Percentiles rank a stretch among this genome's conserved stretches.
These are phyloP conservation scores for Monilinia vaccinii-corymbosi DNA, from an alignment of 2,329 filamentous ascomycete genomes.

Conservation along the genomic window DNA sequence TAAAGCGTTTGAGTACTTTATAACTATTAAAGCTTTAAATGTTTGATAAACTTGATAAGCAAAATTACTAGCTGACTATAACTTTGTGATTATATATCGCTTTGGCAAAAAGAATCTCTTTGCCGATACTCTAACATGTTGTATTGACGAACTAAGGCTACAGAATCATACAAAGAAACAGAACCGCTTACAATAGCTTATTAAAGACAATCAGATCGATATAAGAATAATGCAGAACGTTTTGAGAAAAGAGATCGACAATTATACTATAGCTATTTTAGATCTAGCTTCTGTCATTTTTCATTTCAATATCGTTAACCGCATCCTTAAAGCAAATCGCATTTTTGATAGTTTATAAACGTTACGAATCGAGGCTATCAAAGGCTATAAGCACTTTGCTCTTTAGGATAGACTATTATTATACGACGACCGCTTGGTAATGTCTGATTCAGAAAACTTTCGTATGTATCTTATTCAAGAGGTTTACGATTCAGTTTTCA, in stretches of 20 bases:
- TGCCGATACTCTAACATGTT: not conserved
- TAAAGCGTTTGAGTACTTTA: not conserved
- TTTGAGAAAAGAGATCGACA: not conserved
- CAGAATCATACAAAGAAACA: not conserved
- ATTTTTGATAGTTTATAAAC: too few relatives aligned
- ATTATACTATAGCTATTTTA: too few relatives aligned
- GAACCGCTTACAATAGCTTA: not conserved
- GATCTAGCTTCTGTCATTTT: too few relatives aligned
- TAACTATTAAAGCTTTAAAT: not conserved
- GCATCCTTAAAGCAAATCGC: too few relatives aligned
- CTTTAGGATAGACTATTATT: too few relatives aligned
- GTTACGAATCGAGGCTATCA: too few relatives aligned
- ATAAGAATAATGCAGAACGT: not conserved
- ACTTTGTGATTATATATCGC: not conserved
- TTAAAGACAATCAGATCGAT: not conserved
- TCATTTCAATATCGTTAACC: too few relatives aligned
- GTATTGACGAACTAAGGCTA: not conserved
- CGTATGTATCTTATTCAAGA: too few relatives aligned
- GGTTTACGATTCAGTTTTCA: too few relatives aligned
- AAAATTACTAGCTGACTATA: not conserved
- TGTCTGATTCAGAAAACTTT: too few relatives aligned
- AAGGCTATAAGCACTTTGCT: too few relatives aligned
- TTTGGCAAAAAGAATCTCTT: not conserved
- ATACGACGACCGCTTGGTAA: too few relatives aligned
- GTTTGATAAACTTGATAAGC: not conserved